Conservation (phyloP, 169 alveolate species). For the Pseudocohnilembus persalinus region DNA sequence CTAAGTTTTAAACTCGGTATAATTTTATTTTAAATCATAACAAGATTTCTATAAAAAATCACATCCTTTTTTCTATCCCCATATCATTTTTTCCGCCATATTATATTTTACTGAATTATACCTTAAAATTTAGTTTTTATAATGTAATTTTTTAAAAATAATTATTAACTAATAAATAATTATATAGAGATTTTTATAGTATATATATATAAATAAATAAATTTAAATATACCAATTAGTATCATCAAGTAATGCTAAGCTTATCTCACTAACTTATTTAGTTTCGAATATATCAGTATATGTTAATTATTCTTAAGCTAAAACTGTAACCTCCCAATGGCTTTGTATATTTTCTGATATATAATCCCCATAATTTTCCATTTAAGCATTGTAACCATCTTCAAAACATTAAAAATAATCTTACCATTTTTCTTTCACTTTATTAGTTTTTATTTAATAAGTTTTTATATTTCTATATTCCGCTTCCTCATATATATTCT, state of each 20-base stretch:
- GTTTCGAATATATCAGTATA: background rate
- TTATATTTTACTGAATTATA: background rate
- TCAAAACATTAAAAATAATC: background rate
- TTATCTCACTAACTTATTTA: too few relatives aligned
- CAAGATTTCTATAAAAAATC: background rate
- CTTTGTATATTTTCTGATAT: background rate
- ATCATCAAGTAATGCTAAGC: background rate
- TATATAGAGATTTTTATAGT: too few relatives aligned
- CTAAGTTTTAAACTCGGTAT: background rate
- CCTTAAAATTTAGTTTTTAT: background rate
- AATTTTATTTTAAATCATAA: background rate
- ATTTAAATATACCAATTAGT: background rate
- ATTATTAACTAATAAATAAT: too few relatives aligned
- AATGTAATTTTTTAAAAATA: too few relatives aligned
- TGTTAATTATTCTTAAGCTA: background rate
- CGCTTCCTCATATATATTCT: background rate
- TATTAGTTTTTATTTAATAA: background rate
- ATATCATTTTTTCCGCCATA: background rate
- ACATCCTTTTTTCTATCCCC: background rate
- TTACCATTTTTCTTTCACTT: background rate
- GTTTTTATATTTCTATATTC: background rate
- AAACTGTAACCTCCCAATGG: background rate
- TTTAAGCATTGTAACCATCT: background rate
- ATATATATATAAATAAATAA: too few relatives aligned
- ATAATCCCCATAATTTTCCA: background rate